Percentiles rank a stretch among this genome's conserved stretches.
Evolutionary conservation across 192 early-diverging fungal genomes (phyloP).

Genomic region (Umbelopsis sp.): DNA sequence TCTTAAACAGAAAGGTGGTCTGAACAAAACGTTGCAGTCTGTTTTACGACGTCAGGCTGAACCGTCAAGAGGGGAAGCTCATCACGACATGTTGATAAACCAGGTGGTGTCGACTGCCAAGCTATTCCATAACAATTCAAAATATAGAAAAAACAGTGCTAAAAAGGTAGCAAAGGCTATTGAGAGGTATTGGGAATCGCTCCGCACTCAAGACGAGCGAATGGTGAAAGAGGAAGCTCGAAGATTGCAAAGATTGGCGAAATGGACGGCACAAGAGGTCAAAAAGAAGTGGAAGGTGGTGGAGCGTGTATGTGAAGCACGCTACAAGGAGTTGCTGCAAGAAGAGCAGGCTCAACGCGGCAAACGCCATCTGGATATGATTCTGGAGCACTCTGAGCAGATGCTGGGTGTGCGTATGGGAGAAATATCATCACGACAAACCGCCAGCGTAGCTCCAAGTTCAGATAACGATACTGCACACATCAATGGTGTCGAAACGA

Average conservation of each 20-base stretch:
- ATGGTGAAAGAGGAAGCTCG: slow-evolving; percentile 53
- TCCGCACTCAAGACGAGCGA: slow-evolving; percentile 55
- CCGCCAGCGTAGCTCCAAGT: background rate
- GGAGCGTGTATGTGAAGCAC: slow-evolving; percentile 58
- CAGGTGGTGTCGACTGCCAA: slow-evolving; percentile 40
- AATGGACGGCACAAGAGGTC: slow-evolving; percentile 66
- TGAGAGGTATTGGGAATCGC: slow-evolving; percentile 55
- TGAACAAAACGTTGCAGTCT: slow-evolving; percentile 37
- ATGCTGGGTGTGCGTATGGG: slow-evolving; percentile 63
- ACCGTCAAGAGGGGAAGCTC: slow-evolving; percentile 37
- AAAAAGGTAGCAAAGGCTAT: slow-evolving; percentile 57
- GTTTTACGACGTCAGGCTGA: slow-evolving; percentile 40
- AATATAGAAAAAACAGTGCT: slow-evolving; percentile 45
- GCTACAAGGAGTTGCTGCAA: slow-evolving; percentile 59
- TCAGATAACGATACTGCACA: slow-evolving; percentile 12
- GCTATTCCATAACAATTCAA: slow-evolving; percentile 42
- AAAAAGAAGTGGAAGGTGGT: slow-evolving; percentile 75
- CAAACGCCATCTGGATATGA: slow-evolving; percentile 67
- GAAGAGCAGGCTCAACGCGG: slow-evolving; percentile 64
- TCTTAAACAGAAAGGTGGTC: slow-evolving; percentile 50
- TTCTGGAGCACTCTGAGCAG: slow-evolving; percentile 74
- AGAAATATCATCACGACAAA: slow-evolving; percentile 20
- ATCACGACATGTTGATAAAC: slow-evolving; percentile 52
- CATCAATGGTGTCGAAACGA: slow-evolving; percentile 5
- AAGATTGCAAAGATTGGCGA: slow-evolving; percentile 57